phyloP scores from a whole-genome alignment of 192 early-diverging fungal genomes.

The Coemansia sp. region DNA sequence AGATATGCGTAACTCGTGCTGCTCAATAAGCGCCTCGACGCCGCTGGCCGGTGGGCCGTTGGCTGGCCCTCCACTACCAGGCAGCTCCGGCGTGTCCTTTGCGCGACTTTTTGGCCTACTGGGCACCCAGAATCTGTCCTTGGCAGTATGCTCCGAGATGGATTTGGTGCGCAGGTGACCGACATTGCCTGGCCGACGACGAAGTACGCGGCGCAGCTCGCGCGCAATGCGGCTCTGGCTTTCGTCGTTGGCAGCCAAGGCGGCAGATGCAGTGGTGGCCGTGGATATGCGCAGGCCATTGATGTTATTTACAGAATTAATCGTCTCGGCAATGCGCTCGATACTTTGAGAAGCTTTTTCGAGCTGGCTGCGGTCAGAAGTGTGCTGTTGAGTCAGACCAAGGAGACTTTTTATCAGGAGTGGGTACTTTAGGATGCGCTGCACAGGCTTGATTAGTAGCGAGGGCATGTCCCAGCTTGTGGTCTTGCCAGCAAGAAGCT shows the following conservation, averaged over 20 bases:
- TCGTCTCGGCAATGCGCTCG: conserved; percentile 50
- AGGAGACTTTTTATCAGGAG: conserved; percentile 68
- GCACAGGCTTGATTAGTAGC: conserved; percentile 94
- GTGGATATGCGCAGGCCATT: conserved; percentile 45
- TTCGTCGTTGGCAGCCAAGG: conserved; percentile 27
- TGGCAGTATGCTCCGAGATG: conserved; percentile 22
- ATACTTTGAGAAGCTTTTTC: conserved; percentile 44
- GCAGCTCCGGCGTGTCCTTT: conserved; percentile 17
- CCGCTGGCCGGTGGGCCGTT: conserved; percentile 24
- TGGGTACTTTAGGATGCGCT: conserved; percentile 97
- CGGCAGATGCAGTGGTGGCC: conserved; percentile 14
- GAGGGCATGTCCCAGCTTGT: conserved; percentile 90
- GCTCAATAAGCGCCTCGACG: conserved; percentile 45
- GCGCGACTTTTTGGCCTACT: conserved; percentile 20
- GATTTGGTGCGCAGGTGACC: conserved; percentile 28
- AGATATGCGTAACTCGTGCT: conserved; percentile 43
- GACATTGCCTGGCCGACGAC: conserved; percentile 37
- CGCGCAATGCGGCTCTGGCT: conserved; percentile 46
- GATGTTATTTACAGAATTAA: conserved; percentile 38
- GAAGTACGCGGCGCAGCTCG: conserved; percentile 47
- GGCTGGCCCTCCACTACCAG: not conserved
- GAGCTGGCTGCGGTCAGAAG: conserved; percentile 36
- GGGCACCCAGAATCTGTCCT: conserved; percentile 22
- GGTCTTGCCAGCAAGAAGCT: conserved; percentile 60
- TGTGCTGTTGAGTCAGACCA: conserved; percentile 37